phyloP scores from a whole-genome alignment of 2,329 filamentous ascomycete species.

The Orbilia oligospora region DNA sequence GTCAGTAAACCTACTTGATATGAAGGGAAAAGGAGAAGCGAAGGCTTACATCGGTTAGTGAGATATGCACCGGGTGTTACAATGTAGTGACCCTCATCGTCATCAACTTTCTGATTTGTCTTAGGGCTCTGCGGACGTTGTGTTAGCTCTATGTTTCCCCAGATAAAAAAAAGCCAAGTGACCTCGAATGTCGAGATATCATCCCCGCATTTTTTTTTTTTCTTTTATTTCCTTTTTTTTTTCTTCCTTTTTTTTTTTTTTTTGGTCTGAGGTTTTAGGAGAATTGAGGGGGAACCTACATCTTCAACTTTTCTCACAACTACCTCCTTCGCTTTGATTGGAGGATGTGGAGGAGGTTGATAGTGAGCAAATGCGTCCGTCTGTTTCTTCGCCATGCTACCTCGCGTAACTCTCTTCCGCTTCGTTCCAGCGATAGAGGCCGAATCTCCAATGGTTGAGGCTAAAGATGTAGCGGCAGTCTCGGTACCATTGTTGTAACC shows the following conservation, averaged over 20 bases:
- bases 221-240: no score
- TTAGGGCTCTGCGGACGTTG: slow-evolving; percentile 33
- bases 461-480: slow-evolving; percentile 88
- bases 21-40: neutral
- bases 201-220: neutral
- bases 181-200: neutral
- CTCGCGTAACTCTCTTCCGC: slow-evolving; percentile 78
- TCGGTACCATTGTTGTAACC: slow-evolving; percentile 60
- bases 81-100: slow-evolving; percentile 97
- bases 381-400: slow-evolving; percentile 70
- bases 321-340: slow-evolving; percentile 89
- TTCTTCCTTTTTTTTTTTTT: no score
- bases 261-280: no score
- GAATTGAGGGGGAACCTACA: slow-evolving; percentile 69
- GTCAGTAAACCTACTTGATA: slow-evolving; percentile 14
- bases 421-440: slow-evolving; percentile 78
- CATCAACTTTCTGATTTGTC: slow-evolving; percentile 78
- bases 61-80: slow-evolving; percentile 88
- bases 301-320: slow-evolving; percentile 75
- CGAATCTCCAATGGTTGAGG: slow-evolving; percentile 70
- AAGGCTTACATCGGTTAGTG: slow-evolving; percentile 85
- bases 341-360: slow-evolving; percentile 86
- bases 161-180: neutral
- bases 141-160: slow-evolving; percentile 39
- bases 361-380: slow-evolving; percentile 83